These are phyloP conservation scores for Trichoderma citrinoviride DNA, from an alignment of 2,329 filamentous ascomycete genomes.

Conservation along the genomic window DNA sequence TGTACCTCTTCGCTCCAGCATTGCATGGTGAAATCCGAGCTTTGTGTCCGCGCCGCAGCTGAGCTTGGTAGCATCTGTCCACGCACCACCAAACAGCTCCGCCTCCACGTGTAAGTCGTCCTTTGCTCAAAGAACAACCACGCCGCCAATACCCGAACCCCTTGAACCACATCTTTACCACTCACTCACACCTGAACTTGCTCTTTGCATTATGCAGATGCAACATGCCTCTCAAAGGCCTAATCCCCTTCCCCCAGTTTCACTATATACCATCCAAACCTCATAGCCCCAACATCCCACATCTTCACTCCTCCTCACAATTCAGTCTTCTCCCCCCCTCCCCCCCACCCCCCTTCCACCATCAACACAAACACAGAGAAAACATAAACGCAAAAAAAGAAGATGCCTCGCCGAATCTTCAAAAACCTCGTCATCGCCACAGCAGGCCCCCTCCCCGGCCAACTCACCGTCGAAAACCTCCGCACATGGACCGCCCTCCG, in stretches of 20 bases:
- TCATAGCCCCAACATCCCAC: background rate
- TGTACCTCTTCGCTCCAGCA: background rate
- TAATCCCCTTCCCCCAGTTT: background rate
- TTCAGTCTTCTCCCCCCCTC: background rate
- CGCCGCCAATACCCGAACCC: background rate
- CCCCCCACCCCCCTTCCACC: background rate
- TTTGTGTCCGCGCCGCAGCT: background rate
- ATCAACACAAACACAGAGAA: too few species aligned
- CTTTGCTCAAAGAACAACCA: background rate
- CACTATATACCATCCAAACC: background rate
- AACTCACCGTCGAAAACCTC: constrained; percentile 54
- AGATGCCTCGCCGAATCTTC: constrained; percentile 48
- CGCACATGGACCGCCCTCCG: constrained; percentile 63
- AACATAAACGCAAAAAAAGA: background rate
- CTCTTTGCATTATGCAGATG: background rate
- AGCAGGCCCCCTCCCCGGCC: constrained; percentile 55
- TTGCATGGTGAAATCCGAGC: background rate
- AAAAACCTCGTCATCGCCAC: constrained; percentile 53
- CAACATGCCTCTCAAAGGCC: too few species aligned
- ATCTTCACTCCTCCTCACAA: too few species aligned
- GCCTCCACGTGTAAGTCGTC: background rate
- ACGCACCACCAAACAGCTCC: background rate
- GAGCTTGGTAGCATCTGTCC: background rate
- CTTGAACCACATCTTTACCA: background rate
- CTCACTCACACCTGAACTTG: too few species aligned